A percentile compares a stretch with the other conserved stretches of the same genome.
These are phyloP conservation scores for Metschnikowia picachoensis DNA, from an alignment of 805 yeast species.

Conservation along the genomic window DNA sequence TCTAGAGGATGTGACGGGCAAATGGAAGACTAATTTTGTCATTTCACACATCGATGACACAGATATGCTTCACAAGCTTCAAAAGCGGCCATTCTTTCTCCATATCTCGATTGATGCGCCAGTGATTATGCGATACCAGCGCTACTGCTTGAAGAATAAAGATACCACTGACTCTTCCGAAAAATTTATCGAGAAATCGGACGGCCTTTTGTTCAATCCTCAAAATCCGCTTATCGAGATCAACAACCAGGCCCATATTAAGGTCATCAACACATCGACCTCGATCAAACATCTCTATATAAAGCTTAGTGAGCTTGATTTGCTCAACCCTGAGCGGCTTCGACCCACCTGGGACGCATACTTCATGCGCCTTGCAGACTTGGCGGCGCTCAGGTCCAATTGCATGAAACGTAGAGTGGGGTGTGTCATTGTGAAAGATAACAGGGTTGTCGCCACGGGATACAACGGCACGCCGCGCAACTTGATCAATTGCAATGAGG, in stretches of 20 bases:
- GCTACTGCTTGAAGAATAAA: slow-evolving; percentile 24
- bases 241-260: slow-evolving; percentile 51
- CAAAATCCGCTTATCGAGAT: slow-evolving; percentile 54
- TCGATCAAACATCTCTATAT: slow-evolving; percentile 33
- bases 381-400: slow-evolving; percentile 89
- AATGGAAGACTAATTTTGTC: slow-evolving; percentile 65
- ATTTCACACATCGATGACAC: slow-evolving; percentile 46
- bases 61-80: slow-evolving; percentile 42
- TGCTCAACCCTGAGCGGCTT: slow-evolving; percentile 44
- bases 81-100: slow-evolving; percentile 77
- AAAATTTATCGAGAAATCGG: slow-evolving; percentile 34
- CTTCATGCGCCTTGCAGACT: slow-evolving; percentile 87
- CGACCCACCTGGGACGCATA: slow-evolving; percentile 97
- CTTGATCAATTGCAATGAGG: slow-evolving; percentile 83
- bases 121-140: slow-evolving; percentile 40
- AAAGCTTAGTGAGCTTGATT: slow-evolving; percentile 38
- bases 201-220: slow-evolving; percentile 39
- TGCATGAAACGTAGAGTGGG: slow-evolving; percentile 98
- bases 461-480: slow-evolving; percentile 97
- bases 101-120: slow-evolving; percentile 81
- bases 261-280: slow-evolving; percentile 37
- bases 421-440: slow-evolving; percentile 85
- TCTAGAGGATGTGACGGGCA: slow-evolving; percentile 56
- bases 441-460: slow-evolving; percentile 90
- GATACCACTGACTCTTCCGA: slow-evolving; percentile 21